Percentiles rank a stretch among this genome's conserved stretches.
Conservation (phyloP, 1,284 basidiomycete species). For the Austropuccinia psidii region DNA sequence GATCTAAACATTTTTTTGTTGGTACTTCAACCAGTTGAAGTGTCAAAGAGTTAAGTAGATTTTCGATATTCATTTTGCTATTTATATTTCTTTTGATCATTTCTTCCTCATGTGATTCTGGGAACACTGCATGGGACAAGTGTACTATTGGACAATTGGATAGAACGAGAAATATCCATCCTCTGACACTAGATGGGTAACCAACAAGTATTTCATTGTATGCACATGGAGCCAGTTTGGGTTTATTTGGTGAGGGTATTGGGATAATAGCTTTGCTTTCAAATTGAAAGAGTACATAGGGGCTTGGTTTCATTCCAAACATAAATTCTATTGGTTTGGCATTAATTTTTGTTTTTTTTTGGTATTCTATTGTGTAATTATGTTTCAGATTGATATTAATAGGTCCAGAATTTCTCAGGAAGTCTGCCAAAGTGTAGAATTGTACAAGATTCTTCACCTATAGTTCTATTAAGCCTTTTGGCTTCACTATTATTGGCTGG, state of each 20-base stretch:
- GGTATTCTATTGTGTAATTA: neutral
- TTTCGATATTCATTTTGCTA: too few species aligned
- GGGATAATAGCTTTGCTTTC: too few species aligned
- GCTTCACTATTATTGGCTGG: neutral
- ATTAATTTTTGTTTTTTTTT: neutral
- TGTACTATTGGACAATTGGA: too few species aligned
- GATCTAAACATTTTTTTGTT: too few species aligned
- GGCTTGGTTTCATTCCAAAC: neutral
- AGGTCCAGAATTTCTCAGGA: neutral
- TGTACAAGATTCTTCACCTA: neutral
- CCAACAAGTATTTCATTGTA: too few species aligned
- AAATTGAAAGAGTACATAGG: neutral
- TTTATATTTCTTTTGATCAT: too few species aligned
- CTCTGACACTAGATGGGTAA: neutral
- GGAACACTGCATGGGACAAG: neutral
- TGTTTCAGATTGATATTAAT: neutral
- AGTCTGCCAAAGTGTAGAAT: neutral
- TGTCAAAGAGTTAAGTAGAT: too few species aligned
- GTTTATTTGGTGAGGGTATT: too few species aligned
- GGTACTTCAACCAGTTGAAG: too few species aligned
- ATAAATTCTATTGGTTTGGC: neutral
- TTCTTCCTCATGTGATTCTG: too few species aligned
- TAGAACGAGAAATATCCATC: slow-evolving; percentile 14
- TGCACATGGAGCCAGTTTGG: too few species aligned
- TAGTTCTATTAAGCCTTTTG: neutral